Conservation (phyloP, 441 rosid species). For the Aquilaria agallochum region DNA sequence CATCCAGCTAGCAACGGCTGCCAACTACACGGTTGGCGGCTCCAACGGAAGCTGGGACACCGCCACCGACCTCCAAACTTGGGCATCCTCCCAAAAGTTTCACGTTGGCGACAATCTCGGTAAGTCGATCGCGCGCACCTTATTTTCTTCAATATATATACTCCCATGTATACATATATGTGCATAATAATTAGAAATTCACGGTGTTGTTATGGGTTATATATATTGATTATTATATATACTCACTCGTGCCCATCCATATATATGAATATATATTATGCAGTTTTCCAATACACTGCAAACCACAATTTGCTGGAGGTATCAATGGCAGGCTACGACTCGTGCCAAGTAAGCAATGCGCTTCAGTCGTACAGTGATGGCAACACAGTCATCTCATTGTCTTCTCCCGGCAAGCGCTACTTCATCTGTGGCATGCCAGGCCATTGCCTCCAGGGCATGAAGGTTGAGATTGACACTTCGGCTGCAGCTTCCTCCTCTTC, state of each 20-base stretch:
- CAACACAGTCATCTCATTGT: conserved; percentile 46
- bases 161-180: conserved; percentile 8
- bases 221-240: neutral
- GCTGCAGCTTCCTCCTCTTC: conserved; percentile 26
- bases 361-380: conserved; percentile 42
- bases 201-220: neutral
- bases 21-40: conserved; percentile 59
- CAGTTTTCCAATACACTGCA: conserved; percentile 37
- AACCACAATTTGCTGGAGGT: conserved; percentile 62
- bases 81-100: conserved; percentile 55
- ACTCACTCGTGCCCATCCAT: neutral
- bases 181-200: conserved; percentile 17
- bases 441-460: conserved; percentile 73
- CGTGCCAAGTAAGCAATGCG: conserved; percentile 47
- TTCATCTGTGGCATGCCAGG: conserved; percentile 70
- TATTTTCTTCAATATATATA: neutral
- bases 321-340: conserved; percentile 49
- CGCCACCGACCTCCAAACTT: conserved; percentile 34
- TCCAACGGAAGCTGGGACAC: conserved; percentile 62
- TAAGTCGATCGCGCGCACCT: conserved; percentile 19
- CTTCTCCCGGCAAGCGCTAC: conserved; percentile 71
- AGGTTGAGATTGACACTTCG: conserved; percentile 48
- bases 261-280: neutral
- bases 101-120: conserved; percentile 60
- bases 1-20: conserved; percentile 40